Evolutionary conservation across 805 yeast species (phyloP).

Genomic region (Wickerhamiella spandovensis): DNA sequence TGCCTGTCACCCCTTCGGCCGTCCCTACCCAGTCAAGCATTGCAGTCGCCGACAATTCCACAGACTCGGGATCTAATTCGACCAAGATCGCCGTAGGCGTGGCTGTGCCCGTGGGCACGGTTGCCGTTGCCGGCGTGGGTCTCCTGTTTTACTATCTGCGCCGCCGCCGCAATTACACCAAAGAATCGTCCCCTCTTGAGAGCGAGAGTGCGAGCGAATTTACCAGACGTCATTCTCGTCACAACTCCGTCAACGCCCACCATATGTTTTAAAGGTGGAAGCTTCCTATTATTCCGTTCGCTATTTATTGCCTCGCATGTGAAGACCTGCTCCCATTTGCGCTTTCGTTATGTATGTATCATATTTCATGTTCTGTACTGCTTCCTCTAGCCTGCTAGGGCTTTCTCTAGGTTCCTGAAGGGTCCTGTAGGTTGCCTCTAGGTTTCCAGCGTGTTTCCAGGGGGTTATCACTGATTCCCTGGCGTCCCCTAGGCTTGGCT

Average conservation of each 20-base stretch:
- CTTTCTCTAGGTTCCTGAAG: too few relatives aligned
- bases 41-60: background rate
- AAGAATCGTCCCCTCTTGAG: background rate
- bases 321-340: background rate
- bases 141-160: background rate
- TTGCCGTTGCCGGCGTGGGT: constrained; percentile 1
- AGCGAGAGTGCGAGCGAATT: background rate
- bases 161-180: background rate
- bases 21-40: background rate
- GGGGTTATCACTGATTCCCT: too few relatives aligned
- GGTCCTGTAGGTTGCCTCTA: too few relatives aligned
- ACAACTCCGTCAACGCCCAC: constrained; percentile 2
- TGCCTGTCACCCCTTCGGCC: background rate
- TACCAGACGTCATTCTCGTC: background rate
- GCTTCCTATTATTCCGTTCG: background rate
- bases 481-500: too few relatives aligned
- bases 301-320: background rate
- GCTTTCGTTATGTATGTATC: background rate
- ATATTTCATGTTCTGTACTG: background rate
- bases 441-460: too few relatives aligned
- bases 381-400: too few relatives aligned
- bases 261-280: background rate
- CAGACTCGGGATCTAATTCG: background rate
- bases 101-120: constrained; percentile 1
- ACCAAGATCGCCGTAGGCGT: constrained; percentile 1